These are phyloP conservation scores for Cercophora newfieldiana DNA, from an alignment of 495 filamentous ascomycete species.

Conservation along the genomic window DNA sequence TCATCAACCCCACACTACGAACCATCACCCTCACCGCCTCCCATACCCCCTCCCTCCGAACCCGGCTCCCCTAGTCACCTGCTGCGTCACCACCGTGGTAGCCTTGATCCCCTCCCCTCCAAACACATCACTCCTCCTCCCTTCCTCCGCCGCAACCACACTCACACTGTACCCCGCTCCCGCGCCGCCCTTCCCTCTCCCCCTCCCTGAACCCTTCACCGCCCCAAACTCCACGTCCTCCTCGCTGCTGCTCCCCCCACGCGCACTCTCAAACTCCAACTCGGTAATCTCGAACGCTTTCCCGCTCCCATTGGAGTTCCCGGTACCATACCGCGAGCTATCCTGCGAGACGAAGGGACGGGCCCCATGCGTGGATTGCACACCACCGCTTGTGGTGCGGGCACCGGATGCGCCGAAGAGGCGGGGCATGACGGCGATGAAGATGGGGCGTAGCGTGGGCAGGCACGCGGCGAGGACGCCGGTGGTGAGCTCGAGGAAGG, in stretches of 20 bases:
- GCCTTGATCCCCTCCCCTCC: conserved; percentile 14
- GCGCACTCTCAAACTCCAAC: background rate
- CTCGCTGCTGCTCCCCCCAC: background rate
- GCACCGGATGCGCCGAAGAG: conserved; percentile 16
- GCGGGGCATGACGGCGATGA: conserved; percentile 24
- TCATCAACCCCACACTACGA: background rate
- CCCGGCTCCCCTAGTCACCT: conserved; percentile 3
- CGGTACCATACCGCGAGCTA: background rate
- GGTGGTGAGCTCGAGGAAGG: conserved; percentile 53
- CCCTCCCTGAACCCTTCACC: background rate
- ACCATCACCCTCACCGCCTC: background rate
- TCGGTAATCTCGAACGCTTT: background rate
- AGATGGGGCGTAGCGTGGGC: conserved; percentile 49
- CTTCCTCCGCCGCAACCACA: conserved; percentile 3
- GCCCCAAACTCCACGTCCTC: conserved; percentile 4
- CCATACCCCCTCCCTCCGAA: background rate
- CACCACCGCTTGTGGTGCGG: background rate
- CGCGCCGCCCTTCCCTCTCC: background rate
- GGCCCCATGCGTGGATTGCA: background rate
- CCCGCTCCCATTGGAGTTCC: too few relatives aligned
- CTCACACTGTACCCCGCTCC: conserved; percentile 6
- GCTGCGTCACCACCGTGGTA: conserved; percentile 17
- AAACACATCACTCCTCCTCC: background rate
- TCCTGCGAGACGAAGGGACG: background rate
- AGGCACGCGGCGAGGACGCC: conserved; percentile 57